phyloP scores from a whole-genome alignment of 495 filamentous ascomycete genomes.

The Parathielavia hyrcaniae region DNA sequence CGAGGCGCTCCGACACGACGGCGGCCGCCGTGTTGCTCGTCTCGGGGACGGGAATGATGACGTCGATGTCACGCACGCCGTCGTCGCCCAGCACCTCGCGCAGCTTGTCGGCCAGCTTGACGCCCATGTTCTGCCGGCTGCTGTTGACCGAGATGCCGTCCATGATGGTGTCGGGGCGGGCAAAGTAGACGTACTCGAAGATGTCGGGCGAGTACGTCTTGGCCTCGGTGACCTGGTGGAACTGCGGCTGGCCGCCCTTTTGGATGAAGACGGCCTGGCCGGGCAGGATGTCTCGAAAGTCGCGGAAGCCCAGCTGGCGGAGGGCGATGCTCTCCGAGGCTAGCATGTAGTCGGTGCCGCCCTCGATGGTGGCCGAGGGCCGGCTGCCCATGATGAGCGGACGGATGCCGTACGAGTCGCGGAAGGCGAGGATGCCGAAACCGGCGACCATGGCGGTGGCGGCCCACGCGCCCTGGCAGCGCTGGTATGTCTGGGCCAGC shows the following conservation, averaged over 20 bases:
- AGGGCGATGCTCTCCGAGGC: conserved; percentile 94
- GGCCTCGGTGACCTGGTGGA: conserved; percentile 67
- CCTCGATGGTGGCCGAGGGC: conserved; percentile 52
- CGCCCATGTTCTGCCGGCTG: conserved; percentile 87
- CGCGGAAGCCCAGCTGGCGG: conserved; percentile 74
- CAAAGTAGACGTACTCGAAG: conserved; percentile 86
- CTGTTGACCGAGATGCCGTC: conserved; percentile 90
- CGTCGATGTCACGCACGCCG: conserved; percentile 76
- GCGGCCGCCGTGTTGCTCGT: conserved; percentile 69
- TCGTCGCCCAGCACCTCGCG: conserved; percentile 65
- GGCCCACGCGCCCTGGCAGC: conserved; percentile 73
- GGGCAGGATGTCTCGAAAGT: conserved; percentile 78
- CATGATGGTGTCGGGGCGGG: conserved; percentile 82
- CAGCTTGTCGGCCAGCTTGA: conserved; percentile 76
- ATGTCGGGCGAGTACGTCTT: conserved; percentile 84
- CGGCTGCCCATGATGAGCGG: conserved; percentile 78
- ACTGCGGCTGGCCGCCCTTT: conserved; percentile 69
- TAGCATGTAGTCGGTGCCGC: conserved; percentile 89
- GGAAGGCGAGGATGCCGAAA: conserved; percentile 84
- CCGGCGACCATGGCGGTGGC: conserved; percentile 84
- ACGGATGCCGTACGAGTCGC: conserved; percentile 81
- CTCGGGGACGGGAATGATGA: conserved; percentile 44
- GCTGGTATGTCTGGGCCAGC: conserved; percentile 65
- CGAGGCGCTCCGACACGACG: conserved; percentile 66
- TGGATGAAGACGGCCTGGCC: conserved; percentile 92